These are phyloP conservation scores for Macrolepiota dolichaula DNA, from an alignment of 768 basidiomycete species.

Conservation along the genomic window DNA sequence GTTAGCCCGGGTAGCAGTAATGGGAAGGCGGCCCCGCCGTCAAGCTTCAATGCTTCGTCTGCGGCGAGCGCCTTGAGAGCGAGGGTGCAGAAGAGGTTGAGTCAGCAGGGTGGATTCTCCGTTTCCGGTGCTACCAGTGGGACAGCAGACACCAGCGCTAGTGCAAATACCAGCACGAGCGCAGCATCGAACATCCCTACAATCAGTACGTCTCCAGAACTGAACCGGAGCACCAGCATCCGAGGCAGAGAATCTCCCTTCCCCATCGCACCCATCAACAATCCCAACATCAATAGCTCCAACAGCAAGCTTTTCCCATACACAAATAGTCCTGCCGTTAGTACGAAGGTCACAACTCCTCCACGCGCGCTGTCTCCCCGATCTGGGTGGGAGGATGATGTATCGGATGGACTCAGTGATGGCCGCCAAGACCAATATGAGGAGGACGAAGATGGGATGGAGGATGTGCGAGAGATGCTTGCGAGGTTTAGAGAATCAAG, in stretches of 20 bases:
- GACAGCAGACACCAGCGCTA: neutral
- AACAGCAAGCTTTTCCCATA: neutral
- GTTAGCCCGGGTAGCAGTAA: neutral
- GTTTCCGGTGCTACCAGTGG: neutral
- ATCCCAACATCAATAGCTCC: neutral
- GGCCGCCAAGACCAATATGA: neutral
- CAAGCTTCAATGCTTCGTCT: conserved; percentile 3
- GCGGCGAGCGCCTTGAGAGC: conserved; percentile 9
- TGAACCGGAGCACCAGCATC: neutral
- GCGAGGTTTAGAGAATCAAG: conserved; percentile 13
- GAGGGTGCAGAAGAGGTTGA: conserved; percentile 6
- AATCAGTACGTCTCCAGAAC: neutral
- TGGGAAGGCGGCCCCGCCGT: neutral
- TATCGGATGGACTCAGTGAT: neutral
- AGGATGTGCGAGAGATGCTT: conserved; percentile 12
- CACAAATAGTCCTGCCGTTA: neutral
- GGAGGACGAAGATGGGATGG: conserved; percentile 4
- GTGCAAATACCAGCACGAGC: neutral
- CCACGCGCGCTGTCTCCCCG: neutral
- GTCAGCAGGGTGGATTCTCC: neutral
- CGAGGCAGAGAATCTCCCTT: conserved; percentile 51
- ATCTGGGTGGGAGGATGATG: neutral
- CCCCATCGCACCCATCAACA: conserved; percentile 32
- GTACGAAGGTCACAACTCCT: neutral
- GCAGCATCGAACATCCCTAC: neutral